phyloP scores from a whole-genome alignment of 2,329 filamentous ascomycete genomes.

The Elsinoe fawcettii region DNA sequence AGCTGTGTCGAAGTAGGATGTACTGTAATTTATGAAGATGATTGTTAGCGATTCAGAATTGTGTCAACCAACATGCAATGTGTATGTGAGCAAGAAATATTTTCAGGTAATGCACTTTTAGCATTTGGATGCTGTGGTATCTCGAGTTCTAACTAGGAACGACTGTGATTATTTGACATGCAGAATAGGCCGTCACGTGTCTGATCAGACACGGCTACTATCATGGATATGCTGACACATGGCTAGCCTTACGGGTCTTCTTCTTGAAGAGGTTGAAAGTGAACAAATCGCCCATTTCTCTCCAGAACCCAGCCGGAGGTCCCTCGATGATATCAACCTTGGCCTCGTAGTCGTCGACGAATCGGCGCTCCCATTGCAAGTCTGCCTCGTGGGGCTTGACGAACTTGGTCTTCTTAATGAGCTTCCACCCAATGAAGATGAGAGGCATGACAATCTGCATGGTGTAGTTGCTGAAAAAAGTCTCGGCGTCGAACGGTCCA shows the following conservation, averaged over 20 bases:
- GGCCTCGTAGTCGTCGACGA: conserved; percentile 50
- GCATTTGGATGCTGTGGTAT: not conserved
- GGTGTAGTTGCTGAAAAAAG: conserved; percentile 41
- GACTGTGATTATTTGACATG: not conserved
- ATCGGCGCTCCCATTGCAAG: conserved; percentile 52
- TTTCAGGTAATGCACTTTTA: not conserved
- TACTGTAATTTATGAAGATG: not conserved
- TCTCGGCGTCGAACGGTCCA: conserved; percentile 30
- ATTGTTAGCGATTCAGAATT: not conserved
- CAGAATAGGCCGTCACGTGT: not conserved
- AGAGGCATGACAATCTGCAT: conserved; percentile 23
- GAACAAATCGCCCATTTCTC: conserved; percentile 44
- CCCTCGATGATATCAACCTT: conserved; percentile 35
- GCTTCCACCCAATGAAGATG: conserved; percentile 47
- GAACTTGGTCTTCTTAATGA: conserved; percentile 51
- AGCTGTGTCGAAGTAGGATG: not conserved
- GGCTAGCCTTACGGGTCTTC: not conserved
- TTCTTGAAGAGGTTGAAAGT: conserved; percentile 1
- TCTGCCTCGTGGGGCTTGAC: conserved; percentile 49
- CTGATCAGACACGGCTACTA: not conserved
- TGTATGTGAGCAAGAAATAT: not conserved
- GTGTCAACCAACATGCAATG: not conserved
- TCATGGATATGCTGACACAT: not conserved
- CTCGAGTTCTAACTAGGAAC: not conserved
- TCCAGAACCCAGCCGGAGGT: conserved; percentile 49